Percentiles rank a stretch among this genome's conserved stretches.
phyloP scores from a whole-genome alignment of 2,329 filamentous ascomycete genomes.

The Scedosporium minutisporum region DNA sequence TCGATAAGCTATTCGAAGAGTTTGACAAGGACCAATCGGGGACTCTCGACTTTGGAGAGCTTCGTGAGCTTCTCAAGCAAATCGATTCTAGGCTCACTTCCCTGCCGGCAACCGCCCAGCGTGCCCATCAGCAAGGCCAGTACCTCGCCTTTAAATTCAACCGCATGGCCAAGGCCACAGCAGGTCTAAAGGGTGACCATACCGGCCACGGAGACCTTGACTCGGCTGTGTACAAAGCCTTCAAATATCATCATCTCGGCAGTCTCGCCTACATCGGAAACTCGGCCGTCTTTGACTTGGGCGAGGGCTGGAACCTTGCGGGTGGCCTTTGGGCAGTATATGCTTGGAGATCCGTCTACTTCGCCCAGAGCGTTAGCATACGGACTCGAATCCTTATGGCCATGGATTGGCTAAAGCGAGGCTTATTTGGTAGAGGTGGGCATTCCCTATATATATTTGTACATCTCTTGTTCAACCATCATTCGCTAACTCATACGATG shows the following conservation, averaged over 20 bases:
- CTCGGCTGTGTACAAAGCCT: slow-evolving; percentile 84
- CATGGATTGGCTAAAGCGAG: slow-evolving; percentile 98
- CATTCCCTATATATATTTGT: slow-evolving; percentile 11
- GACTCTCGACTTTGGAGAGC: slow-evolving; percentile 87
- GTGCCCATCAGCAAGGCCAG: slow-evolving; percentile 88
- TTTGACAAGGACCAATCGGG: slow-evolving; percentile 92
- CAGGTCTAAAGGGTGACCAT: slow-evolving; percentile 69
- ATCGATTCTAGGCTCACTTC: slow-evolving; percentile 94
- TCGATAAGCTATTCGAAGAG: slow-evolving; percentile 82
- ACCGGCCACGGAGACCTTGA: slow-evolving; percentile 85
- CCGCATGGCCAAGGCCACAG: slow-evolving; percentile 69
- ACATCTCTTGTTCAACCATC: not conserved
- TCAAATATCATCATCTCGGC: slow-evolving; percentile 87
- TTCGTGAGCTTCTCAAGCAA: slow-evolving; percentile 77
- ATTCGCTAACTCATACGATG: not conserved
- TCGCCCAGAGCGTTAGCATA: slow-evolving; percentile 92
- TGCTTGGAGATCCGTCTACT: slow-evolving; percentile 92
- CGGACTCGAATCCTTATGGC: slow-evolving; percentile 79
- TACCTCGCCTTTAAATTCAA: slow-evolving; percentile 94
- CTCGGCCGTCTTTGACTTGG: slow-evolving; percentile 86
- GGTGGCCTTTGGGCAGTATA: slow-evolving; percentile 91
- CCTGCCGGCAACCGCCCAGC: slow-evolving; percentile 87
- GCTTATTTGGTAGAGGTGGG: slow-evolving; percentile 89
- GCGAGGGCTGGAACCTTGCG: slow-evolving; percentile 63
- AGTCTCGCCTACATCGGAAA: slow-evolving; percentile 93